These are phyloP conservation scores for Barbarea vulgaris DNA, from an alignment of 345 rosid genomes.

Conservation along the genomic window DNA sequence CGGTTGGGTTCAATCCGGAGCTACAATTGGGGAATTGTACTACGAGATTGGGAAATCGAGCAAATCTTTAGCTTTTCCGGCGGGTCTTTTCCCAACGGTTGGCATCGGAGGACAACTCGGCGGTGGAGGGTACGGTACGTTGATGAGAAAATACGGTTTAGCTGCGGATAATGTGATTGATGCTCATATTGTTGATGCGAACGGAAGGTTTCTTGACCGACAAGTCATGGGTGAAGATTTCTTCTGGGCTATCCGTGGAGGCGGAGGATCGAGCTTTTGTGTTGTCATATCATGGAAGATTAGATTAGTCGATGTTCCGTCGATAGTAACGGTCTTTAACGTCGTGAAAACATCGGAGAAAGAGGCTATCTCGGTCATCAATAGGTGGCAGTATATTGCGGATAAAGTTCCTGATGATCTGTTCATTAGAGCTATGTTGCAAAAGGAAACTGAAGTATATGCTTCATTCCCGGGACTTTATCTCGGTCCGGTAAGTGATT, in stretches of 20 bases:
- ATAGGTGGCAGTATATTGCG: slow-evolving; percentile 52
- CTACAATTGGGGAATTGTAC: slow-evolving; percentile 59
- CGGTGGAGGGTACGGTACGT: slow-evolving; percentile 56
- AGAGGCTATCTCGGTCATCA: slow-evolving; percentile 40
- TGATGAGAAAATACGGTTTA: slow-evolving; percentile 60
- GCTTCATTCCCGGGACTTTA: slow-evolving; percentile 44
- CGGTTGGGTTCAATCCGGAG: slow-evolving; percentile 66
- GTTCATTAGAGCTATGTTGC: slow-evolving; percentile 31
- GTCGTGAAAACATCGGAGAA: slow-evolving; percentile 43
- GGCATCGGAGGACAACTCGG: slow-evolving; percentile 53
- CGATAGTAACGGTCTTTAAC: slow-evolving; percentile 48
- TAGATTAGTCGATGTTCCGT: slow-evolving; percentile 49
- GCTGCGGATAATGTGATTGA: slow-evolving; percentile 55
- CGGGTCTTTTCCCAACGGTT: slow-evolving; percentile 49
- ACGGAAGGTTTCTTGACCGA: slow-evolving; percentile 53
- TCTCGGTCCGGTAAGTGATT: slow-evolving; percentile 38
- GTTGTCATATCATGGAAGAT: slow-evolving; percentile 54
- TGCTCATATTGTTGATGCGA: slow-evolving; percentile 43
- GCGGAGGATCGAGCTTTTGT: slow-evolving; percentile 58
- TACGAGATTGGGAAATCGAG: slow-evolving; percentile 50
- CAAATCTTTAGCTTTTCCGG: slow-evolving; percentile 52
- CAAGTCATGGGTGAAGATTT: slow-evolving; percentile 53
- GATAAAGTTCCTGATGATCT: slow-evolving; percentile 35
- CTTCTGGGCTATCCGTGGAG: slow-evolving; percentile 67
- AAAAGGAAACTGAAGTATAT: background rate